Conservation (phyloP, 768 basidiomycete species). For the Boletus sp. region DNA sequence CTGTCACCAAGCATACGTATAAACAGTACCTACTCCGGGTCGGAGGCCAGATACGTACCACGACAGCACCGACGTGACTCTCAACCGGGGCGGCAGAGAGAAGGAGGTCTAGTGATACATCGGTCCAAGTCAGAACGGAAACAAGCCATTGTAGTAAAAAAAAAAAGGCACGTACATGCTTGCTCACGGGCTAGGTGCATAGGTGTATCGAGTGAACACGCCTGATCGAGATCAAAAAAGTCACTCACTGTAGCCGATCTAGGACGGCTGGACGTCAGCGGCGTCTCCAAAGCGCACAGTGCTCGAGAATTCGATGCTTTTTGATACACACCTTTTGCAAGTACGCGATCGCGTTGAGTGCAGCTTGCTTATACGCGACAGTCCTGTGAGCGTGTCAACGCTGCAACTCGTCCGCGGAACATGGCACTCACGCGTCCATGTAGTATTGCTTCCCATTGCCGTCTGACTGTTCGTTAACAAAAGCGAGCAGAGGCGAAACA, state of each 20-base stretch:
- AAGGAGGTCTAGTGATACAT: constrained; percentile 47
- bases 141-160: no score
- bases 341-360: constrained; percentile 71
- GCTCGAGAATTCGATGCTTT: no score
- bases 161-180: constrained; percentile 46
- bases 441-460: constrained; percentile 73
- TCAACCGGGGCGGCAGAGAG: constrained; percentile 70
- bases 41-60: constrained; percentile 40
- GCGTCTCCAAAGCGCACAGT: background rate
- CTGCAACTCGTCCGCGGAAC: background rate
- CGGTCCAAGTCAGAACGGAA: background rate
- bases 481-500: background rate
- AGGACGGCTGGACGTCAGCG: constrained; percentile 1
- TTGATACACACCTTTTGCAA: constrained; percentile 51
- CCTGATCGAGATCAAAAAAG: background rate
- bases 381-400: constrained; percentile 38
- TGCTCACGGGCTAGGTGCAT: constrained; percentile 63
- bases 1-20: constrained; percentile 27
- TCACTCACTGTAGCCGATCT: constrained; percentile 70
- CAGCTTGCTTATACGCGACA: constrained; percentile 78
- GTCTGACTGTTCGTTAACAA: constrained; percentile 35
- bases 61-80: constrained; percentile 65
- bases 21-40: background rate
- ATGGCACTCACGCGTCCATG: constrained; percentile 61
- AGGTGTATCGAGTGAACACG: background rate